phyloP scores from a whole-genome alignment of 1,284 basidiomycete species.

The Microbotryum intermedium region DNA sequence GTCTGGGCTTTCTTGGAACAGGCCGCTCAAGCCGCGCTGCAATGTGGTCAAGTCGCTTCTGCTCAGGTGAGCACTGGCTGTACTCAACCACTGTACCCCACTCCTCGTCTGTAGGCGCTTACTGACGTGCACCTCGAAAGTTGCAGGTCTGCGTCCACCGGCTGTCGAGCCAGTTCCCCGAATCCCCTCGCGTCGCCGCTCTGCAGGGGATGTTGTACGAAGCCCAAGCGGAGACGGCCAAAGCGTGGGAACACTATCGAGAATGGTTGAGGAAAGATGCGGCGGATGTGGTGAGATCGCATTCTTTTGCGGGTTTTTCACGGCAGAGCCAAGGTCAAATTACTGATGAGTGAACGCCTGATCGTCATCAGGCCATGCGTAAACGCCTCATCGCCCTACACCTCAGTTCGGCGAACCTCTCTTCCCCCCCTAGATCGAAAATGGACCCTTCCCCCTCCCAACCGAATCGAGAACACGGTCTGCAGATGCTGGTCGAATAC shows the following conservation, averaged over 20 bases:
- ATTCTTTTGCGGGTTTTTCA: neutral
- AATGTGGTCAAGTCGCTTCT: conserved; percentile 66
- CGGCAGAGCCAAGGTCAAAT: too few species aligned
- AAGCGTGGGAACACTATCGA: conserved; percentile 61
- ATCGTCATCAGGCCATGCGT: conserved; percentile 55
- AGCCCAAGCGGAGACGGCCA: conserved; percentile 46
- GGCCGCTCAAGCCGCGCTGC: conserved; percentile 73
- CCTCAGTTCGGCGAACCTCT: conserved; percentile 3
- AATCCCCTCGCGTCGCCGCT: conserved; percentile 69
- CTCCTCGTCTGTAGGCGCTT: neutral
- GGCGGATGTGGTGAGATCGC: conserved; percentile 59
- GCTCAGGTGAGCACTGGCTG: conserved; percentile 59
- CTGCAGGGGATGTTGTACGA: conserved; percentile 83
- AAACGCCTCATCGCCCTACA: conserved; percentile 21
- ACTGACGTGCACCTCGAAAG: too few species aligned
- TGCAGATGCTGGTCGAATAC: conserved; percentile 66
- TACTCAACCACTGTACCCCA: too few species aligned
- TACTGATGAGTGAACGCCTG: neutral
- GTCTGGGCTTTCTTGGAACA: conserved; percentile 81
- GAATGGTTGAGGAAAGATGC: conserved; percentile 59
- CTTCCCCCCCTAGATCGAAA: conserved; percentile 1
- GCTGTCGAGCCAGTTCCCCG: conserved; percentile 64
- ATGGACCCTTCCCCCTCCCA: conserved; percentile 13
- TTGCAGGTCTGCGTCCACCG: conserved; percentile 56
- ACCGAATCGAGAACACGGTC: conserved; percentile 46